phyloP scores from a whole-genome alignment of 305 asterid species.

The Fraxinus platypoda region DNA sequence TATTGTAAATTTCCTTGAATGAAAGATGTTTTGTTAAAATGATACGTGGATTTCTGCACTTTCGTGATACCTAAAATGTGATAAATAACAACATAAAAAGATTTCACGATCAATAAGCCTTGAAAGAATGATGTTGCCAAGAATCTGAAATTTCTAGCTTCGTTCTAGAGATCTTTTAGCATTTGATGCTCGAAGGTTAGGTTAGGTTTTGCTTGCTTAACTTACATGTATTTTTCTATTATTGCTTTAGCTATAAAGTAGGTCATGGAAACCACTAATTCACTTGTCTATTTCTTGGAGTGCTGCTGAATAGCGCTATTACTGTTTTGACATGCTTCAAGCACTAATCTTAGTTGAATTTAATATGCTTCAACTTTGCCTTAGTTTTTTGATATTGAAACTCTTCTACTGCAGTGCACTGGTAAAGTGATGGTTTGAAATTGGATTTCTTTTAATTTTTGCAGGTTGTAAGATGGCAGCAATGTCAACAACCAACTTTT shows the following conservation, averaged over 20 bases:
- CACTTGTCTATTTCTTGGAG: not conserved
- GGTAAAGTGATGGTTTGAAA: not conserved
- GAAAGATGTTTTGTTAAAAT: not conserved
- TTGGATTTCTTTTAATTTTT: conserved; percentile 6
- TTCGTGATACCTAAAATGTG: not conserved
- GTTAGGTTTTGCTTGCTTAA: not conserved
- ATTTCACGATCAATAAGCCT: not conserved
- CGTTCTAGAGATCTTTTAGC: not conserved
- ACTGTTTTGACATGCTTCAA: not conserved
- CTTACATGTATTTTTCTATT: not conserved
- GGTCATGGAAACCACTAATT: not conserved
- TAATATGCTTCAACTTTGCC: not conserved
- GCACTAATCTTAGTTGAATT: not conserved
- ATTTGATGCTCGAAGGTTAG: not conserved
- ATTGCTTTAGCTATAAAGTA: not conserved
- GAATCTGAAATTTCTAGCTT: not conserved
- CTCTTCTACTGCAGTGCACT: not conserved
- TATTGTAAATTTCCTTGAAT: not conserved
- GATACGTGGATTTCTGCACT: not conserved
- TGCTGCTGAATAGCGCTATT: not conserved
- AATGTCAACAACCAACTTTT: conserved; percentile 56
- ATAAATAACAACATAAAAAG: not conserved
- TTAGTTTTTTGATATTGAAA: not conserved
- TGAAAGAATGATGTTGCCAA: not conserved
- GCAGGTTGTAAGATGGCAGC: conserved; percentile 68